These are phyloP conservation scores for Xylaria intraflava DNA, from an alignment of 495 filamentous ascomycete genomes.

Conservation along the genomic window DNA sequence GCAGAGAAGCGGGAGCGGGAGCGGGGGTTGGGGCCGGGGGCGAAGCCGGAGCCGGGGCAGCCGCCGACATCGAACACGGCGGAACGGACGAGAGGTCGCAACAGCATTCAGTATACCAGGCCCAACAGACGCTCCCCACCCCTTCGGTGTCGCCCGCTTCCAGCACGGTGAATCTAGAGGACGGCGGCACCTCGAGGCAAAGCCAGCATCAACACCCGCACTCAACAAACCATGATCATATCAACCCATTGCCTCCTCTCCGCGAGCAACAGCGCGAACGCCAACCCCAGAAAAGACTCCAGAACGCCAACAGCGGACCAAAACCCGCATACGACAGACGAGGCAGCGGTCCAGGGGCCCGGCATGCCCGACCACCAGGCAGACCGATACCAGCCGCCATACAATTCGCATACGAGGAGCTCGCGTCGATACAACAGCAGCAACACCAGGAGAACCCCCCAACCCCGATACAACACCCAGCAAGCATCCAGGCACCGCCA, in stretches of 20 bases:
- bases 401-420: constrained; percentile 12
- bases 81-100: constrained; percentile 1
- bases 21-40: neutral
- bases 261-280: constrained; percentile 9
- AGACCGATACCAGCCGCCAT: constrained; percentile 3
- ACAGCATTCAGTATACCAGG: constrained; percentile 5
- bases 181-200: neutral
- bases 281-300: constrained; percentile 5
- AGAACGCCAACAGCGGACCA: constrained; percentile 1
- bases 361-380: neutral
- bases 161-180: neutral
- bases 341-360: neutral
- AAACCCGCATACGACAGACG: constrained; percentile 9
- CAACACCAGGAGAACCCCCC: constrained; percentile 4
- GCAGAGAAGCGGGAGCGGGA: neutral
- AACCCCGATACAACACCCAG: neutral
- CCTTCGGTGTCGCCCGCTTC: constrained; percentile 4
- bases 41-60: neutral
- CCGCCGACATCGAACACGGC: neutral
- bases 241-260: neutral
- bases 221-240: neutral
- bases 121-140: constrained; percentile 4
- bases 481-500: neutral
- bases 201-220: neutral
- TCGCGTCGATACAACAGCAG: constrained; percentile 6